Base-by-base conservation (phyloP, 164 flowering plant species). In the Chimonanthus salicifolius region DNA sequence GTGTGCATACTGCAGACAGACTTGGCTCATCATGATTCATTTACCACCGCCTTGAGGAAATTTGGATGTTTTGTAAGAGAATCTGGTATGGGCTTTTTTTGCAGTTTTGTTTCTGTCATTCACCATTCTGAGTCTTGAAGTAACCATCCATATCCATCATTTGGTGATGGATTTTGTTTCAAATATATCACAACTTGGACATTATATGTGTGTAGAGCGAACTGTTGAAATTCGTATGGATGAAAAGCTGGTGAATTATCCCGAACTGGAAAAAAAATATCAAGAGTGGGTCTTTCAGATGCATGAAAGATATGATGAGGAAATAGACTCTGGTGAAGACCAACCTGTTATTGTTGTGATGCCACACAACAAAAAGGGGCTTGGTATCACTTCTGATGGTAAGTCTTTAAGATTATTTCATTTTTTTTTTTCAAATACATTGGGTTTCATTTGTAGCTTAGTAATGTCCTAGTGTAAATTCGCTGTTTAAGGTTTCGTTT, bases 301-400 rank as follows among this genome's bases (percentile, higher is more conserved):
- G 93, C 93, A 89, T 76, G 82, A 81, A 49, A 33, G 9, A 21
- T 85, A 85, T 82, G 93, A 89, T 68, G 82, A 84, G 74, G 92
- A 86, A 80, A 74, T 78, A n/a, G 82, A 79, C 11, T 64, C 73
- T 74, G 90, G 90, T 47, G 84, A 79, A 69, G 89, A 88, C 80
- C 80, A 79, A 69, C 85, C 89, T 43, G 78, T 80, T 60, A 10
- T 82, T 73, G 80, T 89, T 74, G 66, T 87, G 4, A 75, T 58
- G 43, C 86, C 86, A 9, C 16, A 11, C 66, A 80, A 86, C 77
- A 86, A 80, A 67, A 87, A 83, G 74, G 69, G 47, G 64, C 82
- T 83, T 74, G 80, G 82, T 58, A 80, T 89, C n/a, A 75, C 89
- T 68, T 70, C 84, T 54, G 88, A 87, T 76, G 91, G 91, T 89